Conservation (phyloP, 805 yeast species). For the Candida lessepsii region DNA sequence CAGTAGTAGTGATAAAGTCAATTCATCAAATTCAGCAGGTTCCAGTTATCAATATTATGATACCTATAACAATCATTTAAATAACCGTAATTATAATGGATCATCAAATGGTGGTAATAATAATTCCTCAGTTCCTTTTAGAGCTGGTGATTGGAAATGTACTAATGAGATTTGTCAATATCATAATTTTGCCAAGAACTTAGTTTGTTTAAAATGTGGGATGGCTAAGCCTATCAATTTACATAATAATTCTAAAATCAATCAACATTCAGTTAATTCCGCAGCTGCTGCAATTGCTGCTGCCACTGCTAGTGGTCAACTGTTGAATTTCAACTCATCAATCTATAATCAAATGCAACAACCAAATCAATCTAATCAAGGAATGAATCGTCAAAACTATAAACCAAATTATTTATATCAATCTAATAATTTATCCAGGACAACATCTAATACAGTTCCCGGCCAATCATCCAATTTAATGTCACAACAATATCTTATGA, state of each 20-base stretch:
- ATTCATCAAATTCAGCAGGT: slow-evolving; percentile 4
- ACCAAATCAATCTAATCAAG: slow-evolving; percentile 15
- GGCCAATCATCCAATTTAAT: slow-evolving; percentile 11
- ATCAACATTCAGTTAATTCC: slow-evolving; percentile 33
- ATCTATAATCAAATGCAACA: slow-evolving; percentile 23
- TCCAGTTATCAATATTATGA: slow-evolving; percentile 3
- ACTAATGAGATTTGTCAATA: slow-evolving; percentile 73
- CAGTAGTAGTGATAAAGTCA: slow-evolving; percentile 15
- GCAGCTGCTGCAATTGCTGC: slow-evolving; percentile 49
- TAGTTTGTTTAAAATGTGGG: slow-evolving; percentile 85
- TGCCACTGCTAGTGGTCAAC: slow-evolving; percentile 48
- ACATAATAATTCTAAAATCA: slow-evolving; percentile 14
- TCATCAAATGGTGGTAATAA: slow-evolving; percentile 16
- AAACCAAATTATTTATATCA: slow-evolving; percentile 10
- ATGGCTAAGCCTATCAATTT: slow-evolving; percentile 51
- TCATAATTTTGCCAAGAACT: slow-evolving; percentile 90
- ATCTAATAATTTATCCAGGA: slow-evolving; percentile 4
- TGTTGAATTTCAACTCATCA: slow-evolving; percentile 33
- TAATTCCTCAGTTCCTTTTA: slow-evolving; percentile 70
- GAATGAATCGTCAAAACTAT: slow-evolving; percentile 4
- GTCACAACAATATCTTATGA: slow-evolving; percentile 12
- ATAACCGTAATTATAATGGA: slow-evolving; percentile 17
- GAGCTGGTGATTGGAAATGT: slow-evolving; percentile 98
- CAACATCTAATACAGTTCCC: slow-evolving; percentile 17
- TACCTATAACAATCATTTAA: slow-evolving; percentile 13